Evolutionary conservation across 306 rosid species (phyloP).

Genomic region (Arachis hypogaea): DNA sequence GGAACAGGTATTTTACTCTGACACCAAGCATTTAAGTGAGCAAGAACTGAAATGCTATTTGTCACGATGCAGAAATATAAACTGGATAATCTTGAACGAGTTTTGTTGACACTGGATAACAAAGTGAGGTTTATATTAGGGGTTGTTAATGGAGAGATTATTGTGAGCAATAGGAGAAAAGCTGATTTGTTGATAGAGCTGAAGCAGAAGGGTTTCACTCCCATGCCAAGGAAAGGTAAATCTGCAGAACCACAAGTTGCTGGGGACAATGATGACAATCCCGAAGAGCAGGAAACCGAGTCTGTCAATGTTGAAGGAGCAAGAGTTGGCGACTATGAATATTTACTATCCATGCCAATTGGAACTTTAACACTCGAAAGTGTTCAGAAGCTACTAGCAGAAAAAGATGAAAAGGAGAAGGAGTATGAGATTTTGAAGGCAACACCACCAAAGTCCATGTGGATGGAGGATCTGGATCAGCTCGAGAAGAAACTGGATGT

Average conservation of each 20-base stretch:
- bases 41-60: constrained; percentile 28
- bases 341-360: constrained; percentile 75
- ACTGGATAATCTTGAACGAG: constrained; percentile 63
- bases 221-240: constrained; percentile 79
- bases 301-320: constrained; percentile 39
- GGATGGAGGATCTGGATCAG: constrained; percentile 80
- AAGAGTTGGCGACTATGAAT: constrained; percentile 68
- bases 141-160: constrained; percentile 79
- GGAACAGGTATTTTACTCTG: background rate
- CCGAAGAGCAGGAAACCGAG: constrained; percentile 64
- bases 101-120: constrained; percentile 71
- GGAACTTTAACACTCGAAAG: constrained; percentile 81
- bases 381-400: constrained; percentile 69
- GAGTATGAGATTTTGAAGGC: constrained; percentile 66
- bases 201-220: constrained; percentile 86
- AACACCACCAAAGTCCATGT: constrained; percentile 66
- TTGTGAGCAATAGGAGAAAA: constrained; percentile 75
- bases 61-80: constrained; percentile 59
- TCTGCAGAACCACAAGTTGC: constrained; percentile 83
- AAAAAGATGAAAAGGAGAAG: constrained; percentile 58
- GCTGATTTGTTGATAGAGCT: constrained; percentile 81
- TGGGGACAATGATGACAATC: constrained; percentile 70
- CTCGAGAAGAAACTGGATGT: constrained; percentile 78
- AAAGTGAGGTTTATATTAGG: constrained; percentile 87
- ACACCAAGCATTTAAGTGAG: background rate